Conservation (phyloP, 805 yeast genomes). For the Debaryomyces castellii region DNA sequence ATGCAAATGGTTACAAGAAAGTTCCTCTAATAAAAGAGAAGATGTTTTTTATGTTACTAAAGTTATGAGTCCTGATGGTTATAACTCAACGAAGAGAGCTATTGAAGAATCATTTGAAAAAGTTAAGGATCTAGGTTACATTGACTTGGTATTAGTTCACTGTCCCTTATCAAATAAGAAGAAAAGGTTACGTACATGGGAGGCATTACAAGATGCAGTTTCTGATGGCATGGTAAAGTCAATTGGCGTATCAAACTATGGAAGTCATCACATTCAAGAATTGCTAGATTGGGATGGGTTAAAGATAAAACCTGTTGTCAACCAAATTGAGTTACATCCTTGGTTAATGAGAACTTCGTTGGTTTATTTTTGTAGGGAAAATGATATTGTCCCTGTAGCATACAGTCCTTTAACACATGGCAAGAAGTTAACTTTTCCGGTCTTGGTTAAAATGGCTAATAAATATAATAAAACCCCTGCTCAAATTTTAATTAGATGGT, state of each 20-base stretch:
- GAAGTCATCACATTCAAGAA: slow-evolving; percentile 55
- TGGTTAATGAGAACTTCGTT: slow-evolving; percentile 46
- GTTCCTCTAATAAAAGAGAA: slow-evolving; percentile 23
- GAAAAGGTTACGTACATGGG: slow-evolving; percentile 50
- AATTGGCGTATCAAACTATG: slow-evolving; percentile 68
- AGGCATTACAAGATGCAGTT: slow-evolving; percentile 57
- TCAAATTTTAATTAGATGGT: slow-evolving; percentile 50
- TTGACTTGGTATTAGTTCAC: slow-evolving; percentile 69
- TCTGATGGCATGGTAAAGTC: slow-evolving; percentile 47
- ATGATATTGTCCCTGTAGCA: slow-evolving; percentile 33
- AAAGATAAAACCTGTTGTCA: slow-evolving; percentile 42
- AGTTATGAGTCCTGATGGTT: slow-evolving; percentile 69
- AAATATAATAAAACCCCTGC: slow-evolving; percentile 43
- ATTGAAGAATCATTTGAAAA: slow-evolving; percentile 53
- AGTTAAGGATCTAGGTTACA: slow-evolving; percentile 58
- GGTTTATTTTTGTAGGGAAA: slow-evolving; percentile 26
- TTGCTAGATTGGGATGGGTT: slow-evolving; percentile 47
- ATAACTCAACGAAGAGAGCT: slow-evolving; percentile 55
- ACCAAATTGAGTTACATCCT: slow-evolving; percentile 52
- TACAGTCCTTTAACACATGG: slow-evolving; percentile 42
- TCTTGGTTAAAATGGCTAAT: slow-evolving; percentile 19
- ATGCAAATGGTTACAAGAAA: slow-evolving; percentile 35
- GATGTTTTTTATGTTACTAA: slow-evolving; percentile 60
- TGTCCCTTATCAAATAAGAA: slow-evolving; percentile 47
- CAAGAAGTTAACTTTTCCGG: slow-evolving; percentile 21